Evolutionary conservation across 116 monocot species (phyloP), one percentile per base, ranked within the genome.

Genomic region (Phalaenopsis hybrid): DNA sequence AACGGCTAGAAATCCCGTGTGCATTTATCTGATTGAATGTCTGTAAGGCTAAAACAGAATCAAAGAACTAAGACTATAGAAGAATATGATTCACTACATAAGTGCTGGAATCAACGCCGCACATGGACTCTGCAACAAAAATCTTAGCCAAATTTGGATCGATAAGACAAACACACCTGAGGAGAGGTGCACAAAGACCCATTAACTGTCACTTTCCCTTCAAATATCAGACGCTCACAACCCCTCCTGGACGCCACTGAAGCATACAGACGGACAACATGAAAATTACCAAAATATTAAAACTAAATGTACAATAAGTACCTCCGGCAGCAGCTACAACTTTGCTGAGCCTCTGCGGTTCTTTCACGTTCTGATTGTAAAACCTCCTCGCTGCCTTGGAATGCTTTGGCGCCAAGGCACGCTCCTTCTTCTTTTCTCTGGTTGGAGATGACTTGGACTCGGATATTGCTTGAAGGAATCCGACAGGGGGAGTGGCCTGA

Each of bases 381-480:
- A 91, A 99, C 86, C 95, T 93, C 81, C 98, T 93, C 1, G 98
- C 95, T 7, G 98, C 95, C 89, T 95, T 99, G 10, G 98, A 99
- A 78, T 89, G 92, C 80, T 85, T 87, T 1, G 98, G 95, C 18
- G 83, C 81, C 34, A 80, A 28, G 3, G 80, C 44, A 43, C 78
- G 49, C 45, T 82, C 75, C 28, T 74, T 84, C 67, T 52, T 82
- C 57, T 46, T 84, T 82, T 82, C 87, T 65, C 85, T 86, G 20
- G 72, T 34, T 45, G 80, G 15, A 23, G 52, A 46, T 33, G 81
- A 41, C 77, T 92, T 90, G 50, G 78, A 79, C 57, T 91, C 89
- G 28, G 86, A 83, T 85, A 91, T 83, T 81, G 91, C 85, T 16
- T 92, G 92, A 83, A 94, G 80, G 83, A 91, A 90, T 21, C 75